Conservation (phyloP, 2,329 filamentous ascomycete genomes). For the Nemania bipapillata region DNA sequence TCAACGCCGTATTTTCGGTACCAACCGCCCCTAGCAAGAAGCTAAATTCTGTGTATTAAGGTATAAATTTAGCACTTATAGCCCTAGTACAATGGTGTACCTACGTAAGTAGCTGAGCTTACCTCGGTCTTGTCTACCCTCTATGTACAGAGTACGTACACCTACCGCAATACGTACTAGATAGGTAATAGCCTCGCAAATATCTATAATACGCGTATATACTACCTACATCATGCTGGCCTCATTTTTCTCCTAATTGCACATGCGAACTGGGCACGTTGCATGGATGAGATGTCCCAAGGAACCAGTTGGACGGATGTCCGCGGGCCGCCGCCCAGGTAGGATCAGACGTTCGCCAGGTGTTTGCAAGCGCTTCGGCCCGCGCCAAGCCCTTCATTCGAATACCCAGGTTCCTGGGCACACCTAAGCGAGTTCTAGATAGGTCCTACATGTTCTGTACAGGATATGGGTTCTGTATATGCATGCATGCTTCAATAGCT, state of each 20-base stretch:
- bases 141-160: background rate
- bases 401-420: background rate
- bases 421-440: no score
- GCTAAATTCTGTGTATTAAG: conserved; percentile 6
- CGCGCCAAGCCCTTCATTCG: background rate
- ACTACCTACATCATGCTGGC: background rate
- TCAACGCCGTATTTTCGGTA: conserved; percentile 28
- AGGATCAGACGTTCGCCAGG: background rate
- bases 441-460: no score
- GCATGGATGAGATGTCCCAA: background rate
- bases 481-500: no score
- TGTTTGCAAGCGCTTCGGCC: conserved; percentile 1
- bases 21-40: conserved; percentile 23
- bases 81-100: background rate
- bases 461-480: no score
- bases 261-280: background rate
- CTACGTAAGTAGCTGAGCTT: conserved; percentile 2
- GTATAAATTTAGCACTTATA: conserved; percentile 15
- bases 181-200: background rate
- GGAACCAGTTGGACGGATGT: background rate
- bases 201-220: background rate
- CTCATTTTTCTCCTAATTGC: background rate
- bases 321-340: background rate
- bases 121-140: background rate
- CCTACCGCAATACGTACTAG: background rate